These are phyloP conservation scores for Polytrichum formosum DNA, from an alignment of 225 moss, liverwort and hornwort species.

Conservation along the genomic window DNA sequence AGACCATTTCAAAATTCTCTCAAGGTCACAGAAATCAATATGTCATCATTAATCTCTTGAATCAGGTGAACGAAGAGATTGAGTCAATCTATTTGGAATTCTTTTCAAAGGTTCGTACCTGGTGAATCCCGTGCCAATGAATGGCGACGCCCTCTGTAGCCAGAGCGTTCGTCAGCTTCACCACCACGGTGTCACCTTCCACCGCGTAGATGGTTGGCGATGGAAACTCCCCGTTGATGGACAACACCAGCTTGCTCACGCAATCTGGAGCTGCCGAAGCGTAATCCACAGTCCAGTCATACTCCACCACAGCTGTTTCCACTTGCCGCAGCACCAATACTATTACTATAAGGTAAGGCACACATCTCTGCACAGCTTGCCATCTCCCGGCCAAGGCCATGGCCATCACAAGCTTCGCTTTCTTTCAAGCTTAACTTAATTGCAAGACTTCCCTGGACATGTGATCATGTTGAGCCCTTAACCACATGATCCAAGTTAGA, in stretches of 20 bases:
- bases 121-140: conserved; percentile 48
- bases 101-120: conserved; percentile 4
- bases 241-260: conserved; percentile 21
- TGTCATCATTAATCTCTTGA: neutral
- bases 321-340: conserved; percentile 1
- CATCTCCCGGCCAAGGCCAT: no score
- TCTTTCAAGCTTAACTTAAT: no score
- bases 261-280: conserved; percentile 29
- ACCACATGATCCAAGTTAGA: no score
- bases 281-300: conserved; percentile 27
- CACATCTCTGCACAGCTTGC: no score
- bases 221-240: conserved; percentile 27
- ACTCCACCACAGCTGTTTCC: conserved; percentile 15
- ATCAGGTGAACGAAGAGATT: no score
- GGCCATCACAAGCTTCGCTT: no score
- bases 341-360: neutral
- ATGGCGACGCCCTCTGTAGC: conserved; percentile 35
- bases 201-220: conserved; percentile 29
- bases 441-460: no score
- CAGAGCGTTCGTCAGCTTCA: conserved; percentile 25
- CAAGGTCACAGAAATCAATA: neutral
- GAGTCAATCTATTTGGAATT: no score
- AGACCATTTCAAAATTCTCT: neutral
- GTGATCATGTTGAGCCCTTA: no score
- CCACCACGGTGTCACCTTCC: conserved; percentile 37